These are phyloP conservation scores for Haplosporangium sp. DNA, from an alignment of 371 early-diverging fungal genomes.

Conservation along the genomic window DNA sequence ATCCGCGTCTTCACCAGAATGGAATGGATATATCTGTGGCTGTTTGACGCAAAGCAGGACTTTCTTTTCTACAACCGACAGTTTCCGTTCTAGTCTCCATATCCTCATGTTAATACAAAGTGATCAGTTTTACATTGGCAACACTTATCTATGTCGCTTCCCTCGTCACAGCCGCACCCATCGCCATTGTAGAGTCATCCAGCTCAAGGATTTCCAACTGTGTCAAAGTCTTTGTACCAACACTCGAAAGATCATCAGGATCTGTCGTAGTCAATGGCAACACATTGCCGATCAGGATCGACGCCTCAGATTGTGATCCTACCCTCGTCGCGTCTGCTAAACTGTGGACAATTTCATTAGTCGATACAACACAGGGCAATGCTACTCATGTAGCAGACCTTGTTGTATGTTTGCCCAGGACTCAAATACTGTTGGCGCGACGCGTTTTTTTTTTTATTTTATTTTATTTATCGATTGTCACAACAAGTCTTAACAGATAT, in stretches of 20 bases:
- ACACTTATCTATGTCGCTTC: neutral
- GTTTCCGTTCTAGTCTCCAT: too few species aligned
- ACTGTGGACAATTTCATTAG: neutral
- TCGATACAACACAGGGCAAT: neutral
- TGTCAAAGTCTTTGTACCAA: neutral
- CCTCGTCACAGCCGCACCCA: neutral
- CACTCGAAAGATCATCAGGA: neutral
- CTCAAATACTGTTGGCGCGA: too few species aligned
- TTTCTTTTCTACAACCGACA: neutral
- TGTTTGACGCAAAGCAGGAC: neutral
- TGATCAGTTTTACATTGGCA: conserved; percentile 1
- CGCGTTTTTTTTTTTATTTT: too few species aligned
- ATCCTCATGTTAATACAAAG: too few species aligned
- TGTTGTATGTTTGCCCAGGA: too few species aligned
- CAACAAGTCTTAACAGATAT: too few species aligned
- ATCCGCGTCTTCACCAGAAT: too few species aligned
- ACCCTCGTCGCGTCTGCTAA: neutral
- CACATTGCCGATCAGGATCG: neutral
- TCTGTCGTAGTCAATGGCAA: neutral
- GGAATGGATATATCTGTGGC: too few species aligned
- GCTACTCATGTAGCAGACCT: too few species aligned
- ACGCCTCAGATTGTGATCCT: conserved; percentile 6
- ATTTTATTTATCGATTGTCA: too few species aligned
- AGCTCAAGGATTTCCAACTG: neutral
- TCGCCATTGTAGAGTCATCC: neutral